Evolutionary conservation across 2,329 filamentous ascomycete genomes (phyloP), one percentile per base, ranked within the genome.

Genomic region (Neofusicoccum sp.): DNA sequence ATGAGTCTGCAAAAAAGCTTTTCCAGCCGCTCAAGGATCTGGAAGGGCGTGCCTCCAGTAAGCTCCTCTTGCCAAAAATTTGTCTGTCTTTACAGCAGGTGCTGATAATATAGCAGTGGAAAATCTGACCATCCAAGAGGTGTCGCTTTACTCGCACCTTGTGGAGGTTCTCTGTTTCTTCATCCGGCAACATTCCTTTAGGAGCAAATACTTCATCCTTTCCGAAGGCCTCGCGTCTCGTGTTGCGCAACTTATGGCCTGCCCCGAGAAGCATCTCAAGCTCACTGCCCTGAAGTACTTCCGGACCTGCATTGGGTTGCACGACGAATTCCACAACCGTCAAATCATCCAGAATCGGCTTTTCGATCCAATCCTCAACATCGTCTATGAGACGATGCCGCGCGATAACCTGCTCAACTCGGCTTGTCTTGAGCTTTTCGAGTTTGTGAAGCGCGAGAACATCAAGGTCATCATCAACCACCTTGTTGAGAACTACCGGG

Each of bases 121-220:
- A 78, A 83, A 88, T 65, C 88, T 98, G 67, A 85, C 85, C 29
- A 89, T 92, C 61, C 88, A 95, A 70, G 89, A 97, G 75, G 92
- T 95, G 31, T 91, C 92, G n/a, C 84, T 98, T 66, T 96, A 93
- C 76, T 89, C 88, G 22, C 95, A 97, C 74, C 82, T 99, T 56
- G 90, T 97, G 61, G 95, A 99, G 73, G 91, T 97, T 33, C 84
- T 98, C 56, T 93, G 91, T 74, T 98, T 96, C 79, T 97, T 97
- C 75, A 88, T 97, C 67, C 88, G 93, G 44, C 91, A 96, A 72
- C 94, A 98, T 77, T 85, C 90, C 44, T 88, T 91, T 71, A 88
- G 92, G 69, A 93, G 90, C 80, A 95, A 96, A 76, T 91, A 88
- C 71, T 97, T 97, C 72, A 89, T 98, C 31, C 82, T 96, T 66